Base-by-base conservation (phyloP, 1,284 basidiomycete species). In the Salmacisia buchloeana region DNA sequence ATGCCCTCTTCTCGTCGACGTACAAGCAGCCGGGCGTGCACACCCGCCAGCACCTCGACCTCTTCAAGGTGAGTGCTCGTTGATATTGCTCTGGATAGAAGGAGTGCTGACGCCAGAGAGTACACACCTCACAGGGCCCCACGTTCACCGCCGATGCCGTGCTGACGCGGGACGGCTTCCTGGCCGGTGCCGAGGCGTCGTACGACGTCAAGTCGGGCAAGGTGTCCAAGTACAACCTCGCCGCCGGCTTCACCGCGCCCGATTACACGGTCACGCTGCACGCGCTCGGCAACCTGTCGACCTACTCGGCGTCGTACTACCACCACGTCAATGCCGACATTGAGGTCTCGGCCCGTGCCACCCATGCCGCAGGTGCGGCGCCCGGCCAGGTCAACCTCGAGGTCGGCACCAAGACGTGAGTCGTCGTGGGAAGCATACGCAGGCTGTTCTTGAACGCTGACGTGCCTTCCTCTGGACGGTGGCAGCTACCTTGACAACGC, bases 21-120 rank as follows among this genome's bases (percentile, higher is more conserved):
- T 97, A 94, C 89, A 97, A 97, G 86, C 93, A 96, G 83, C 92
- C 92, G 68, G 91, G 92, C 69, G 83, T 97, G 78, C 94, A 98
- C 87, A 89, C 89, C 77, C 90, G 94, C 74, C 91, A 91, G 71
- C 85, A 86, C 81, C 86, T 97, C 69, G 94, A 98, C 82, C 83
- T 97, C 76, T 92, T 97, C 90, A 97, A 92, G 89, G 91, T 91
- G 68, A 66, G 83, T 31, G 59, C 34, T 13, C 41, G 36, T 29
- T 29, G 13, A 12, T 38, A 58, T 25, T 23, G 25, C 2, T 58
- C 33, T 10, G 15, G 31, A n/a, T 12, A 12, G 10, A 23, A 2
- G 38, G 25, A 6, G 13, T 27, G 2, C 25, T 57, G 6, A n/a
- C 10, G n/a, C n/a, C 31, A 29, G 52, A 27, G 7, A 9, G 18